Evolutionary conservation across 306 rosid species (phyloP).

Genomic region (Prunus davidiana): DNA sequence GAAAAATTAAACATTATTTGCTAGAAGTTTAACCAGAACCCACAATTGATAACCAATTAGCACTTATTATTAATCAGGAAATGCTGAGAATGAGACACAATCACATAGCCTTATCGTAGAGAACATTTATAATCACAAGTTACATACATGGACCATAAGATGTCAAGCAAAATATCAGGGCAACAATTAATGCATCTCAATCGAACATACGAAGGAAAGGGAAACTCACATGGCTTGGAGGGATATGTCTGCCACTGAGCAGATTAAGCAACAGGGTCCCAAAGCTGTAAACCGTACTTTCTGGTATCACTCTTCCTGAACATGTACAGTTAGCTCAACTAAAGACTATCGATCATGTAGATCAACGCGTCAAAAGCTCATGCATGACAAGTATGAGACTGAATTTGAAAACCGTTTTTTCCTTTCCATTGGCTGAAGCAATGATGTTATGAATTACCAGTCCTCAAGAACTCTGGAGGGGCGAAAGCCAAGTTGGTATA

Average conservation of each 20-base stretch:
- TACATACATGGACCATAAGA: too few relatives aligned
- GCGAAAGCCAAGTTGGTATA: conserved; percentile 87
- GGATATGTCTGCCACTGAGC: conserved; percentile 83
- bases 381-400: neutral
- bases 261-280: conserved; percentile 85
- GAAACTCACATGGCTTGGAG: conserved; percentile 68
- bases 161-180: too few relatives aligned
- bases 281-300: conserved; percentile 76
- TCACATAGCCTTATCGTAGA: neutral
- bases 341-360: neutral
- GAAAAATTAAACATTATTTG: conserved; percentile 9
- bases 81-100: neutral
- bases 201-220: neutral
- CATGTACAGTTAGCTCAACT: conserved; percentile 7
- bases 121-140: neutral
- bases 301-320: conserved; percentile 69
- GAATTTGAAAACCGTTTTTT: neutral
- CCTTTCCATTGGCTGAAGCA: conserved; percentile 8
- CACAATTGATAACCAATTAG: too few relatives aligned
- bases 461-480: conserved; percentile 86
- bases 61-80: too few relatives aligned
- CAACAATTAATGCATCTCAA: too few relatives aligned
- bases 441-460: conserved; percentile 44
- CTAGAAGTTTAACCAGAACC: neutral
- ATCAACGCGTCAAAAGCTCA: neutral